These are phyloP conservation scores for Pisolithus albus DNA, from an alignment of 768 basidiomycete species.

Conservation along the genomic window DNA sequence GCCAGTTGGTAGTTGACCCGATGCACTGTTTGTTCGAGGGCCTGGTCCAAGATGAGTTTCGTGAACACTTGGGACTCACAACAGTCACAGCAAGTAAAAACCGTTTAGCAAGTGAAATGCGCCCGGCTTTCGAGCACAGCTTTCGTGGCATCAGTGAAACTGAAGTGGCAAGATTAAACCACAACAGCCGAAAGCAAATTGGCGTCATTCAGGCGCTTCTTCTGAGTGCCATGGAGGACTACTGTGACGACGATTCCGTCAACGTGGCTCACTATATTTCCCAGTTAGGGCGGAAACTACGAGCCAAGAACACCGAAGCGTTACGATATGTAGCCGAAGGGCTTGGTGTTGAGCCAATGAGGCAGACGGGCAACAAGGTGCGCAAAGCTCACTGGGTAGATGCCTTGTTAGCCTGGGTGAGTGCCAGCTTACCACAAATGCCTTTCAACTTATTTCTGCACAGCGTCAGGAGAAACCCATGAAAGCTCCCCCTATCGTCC, in stretches of 20 bases:
- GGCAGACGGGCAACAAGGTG: neutral
- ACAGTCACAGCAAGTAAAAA: neutral
- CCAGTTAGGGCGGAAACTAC: neutral
- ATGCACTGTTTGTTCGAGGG: constrained; percentile 17
- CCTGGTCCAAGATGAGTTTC: neutral
- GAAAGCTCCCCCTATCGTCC: neutral
- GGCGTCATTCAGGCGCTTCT: constrained; percentile 3
- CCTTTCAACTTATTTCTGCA: neutral
- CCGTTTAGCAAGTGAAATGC: neutral
- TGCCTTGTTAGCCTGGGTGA: constrained; percentile 6
- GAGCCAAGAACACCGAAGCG: neutral
- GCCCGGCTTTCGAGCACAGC: constrained; percentile 1
- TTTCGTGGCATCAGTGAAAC: neutral
- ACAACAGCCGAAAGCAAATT: neutral
- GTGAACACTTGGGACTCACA: constrained; percentile 3
- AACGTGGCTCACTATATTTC: neutral
- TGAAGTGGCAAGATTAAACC: neutral
- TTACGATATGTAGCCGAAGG: neutral
- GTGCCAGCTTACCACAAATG: neutral
- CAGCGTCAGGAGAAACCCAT: neutral
- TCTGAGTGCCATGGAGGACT: neutral
- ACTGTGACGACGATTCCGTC: neutral
- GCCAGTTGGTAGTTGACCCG: constrained; percentile 11
- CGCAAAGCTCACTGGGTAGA: constrained; percentile 5
- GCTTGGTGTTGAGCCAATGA: neutral